phyloP scores from a whole-genome alignment of 2,329 filamentous ascomycete species.

The Phoma herbarum region DNA sequence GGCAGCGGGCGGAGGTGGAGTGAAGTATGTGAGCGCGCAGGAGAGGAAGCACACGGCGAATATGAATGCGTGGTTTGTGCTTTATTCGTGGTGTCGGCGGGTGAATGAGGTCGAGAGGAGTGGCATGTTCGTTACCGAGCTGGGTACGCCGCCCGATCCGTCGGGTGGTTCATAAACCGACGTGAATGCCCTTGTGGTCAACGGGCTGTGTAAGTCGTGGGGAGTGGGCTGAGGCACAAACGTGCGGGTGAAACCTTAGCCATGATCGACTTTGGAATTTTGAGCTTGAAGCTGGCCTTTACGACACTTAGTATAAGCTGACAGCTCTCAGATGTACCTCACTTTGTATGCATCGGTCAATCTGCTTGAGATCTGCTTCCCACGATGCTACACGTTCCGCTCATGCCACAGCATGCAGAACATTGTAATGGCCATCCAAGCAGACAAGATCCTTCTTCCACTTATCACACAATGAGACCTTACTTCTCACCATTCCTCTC shows the following conservation, averaged over 20 bases:
- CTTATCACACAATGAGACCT: not conserved
- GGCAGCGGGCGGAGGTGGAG: slow-evolving; percentile 32
- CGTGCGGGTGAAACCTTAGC: too few relatives aligned
- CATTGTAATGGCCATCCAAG: not conserved
- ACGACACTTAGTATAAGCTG: not conserved
- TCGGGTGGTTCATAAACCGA: not conserved
- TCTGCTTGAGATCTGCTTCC: too few relatives aligned
- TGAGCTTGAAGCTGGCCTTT: not conserved
- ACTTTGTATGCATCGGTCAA: too few relatives aligned
- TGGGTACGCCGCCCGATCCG: slow-evolving; percentile 27
- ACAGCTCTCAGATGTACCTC: not conserved
- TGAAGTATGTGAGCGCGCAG: slow-evolving; percentile 39
- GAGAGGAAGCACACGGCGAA: slow-evolving; percentile 49
- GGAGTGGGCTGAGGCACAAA: too few relatives aligned
- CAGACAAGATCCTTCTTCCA: not conserved
- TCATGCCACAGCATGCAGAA: not conserved
- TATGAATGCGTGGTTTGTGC: slow-evolving; percentile 41
- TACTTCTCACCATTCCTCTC: not conserved
- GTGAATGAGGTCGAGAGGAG: slow-evolving; percentile 47
- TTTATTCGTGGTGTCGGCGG: slow-evolving; percentile 53
- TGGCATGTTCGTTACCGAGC: slow-evolving; percentile 46
- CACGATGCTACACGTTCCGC: not conserved
- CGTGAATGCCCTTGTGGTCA: not conserved
- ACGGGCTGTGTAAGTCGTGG: too few relatives aligned
- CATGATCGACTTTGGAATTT: too few relatives aligned